These are phyloP conservation scores for Datisca glomerata DNA, from an alignment of 306 rosid species.

Conservation along the genomic window DNA sequence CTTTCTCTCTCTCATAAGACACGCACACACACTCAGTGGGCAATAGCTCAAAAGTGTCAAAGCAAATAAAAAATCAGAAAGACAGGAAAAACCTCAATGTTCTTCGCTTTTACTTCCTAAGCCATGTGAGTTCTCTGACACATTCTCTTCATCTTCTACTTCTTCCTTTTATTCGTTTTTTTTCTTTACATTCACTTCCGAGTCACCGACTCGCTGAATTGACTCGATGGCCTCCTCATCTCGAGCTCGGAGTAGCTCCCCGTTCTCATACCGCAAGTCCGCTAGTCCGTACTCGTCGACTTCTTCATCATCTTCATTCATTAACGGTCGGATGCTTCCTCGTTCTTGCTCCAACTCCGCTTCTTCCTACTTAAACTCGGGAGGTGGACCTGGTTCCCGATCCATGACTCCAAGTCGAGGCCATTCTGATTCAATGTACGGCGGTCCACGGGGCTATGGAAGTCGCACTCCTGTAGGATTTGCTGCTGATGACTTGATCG, in stretches of 20 bases:
- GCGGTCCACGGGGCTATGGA: slow-evolving; percentile 26
- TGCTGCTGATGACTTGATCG: slow-evolving; percentile 52
- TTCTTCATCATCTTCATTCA: slow-evolving; percentile 62
- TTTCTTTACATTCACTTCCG: slow-evolving; percentile 14
- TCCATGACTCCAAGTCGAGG: slow-evolving; percentile 65
- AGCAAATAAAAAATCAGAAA: background rate
- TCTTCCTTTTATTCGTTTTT: slow-evolving; percentile 6
- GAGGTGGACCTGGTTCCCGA: slow-evolving; percentile 57
- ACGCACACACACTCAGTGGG: slow-evolving; percentile 7
- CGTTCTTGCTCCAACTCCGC: slow-evolving; percentile 73
- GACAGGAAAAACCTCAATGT: slow-evolving; percentile 22
- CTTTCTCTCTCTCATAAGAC: slow-evolving; percentile 11
- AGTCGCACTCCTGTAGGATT: slow-evolving; percentile 58
- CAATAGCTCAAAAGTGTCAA: slow-evolving; percentile 19
- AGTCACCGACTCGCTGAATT: slow-evolving; percentile 39
- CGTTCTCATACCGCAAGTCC: slow-evolving; percentile 75
- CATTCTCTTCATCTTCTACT: slow-evolving; percentile 25
- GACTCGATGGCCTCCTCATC: slow-evolving; percentile 85
- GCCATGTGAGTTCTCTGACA: slow-evolving; percentile 89
- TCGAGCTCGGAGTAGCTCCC: slow-evolving; percentile 87
- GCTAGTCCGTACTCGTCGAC: slow-evolving; percentile 69
- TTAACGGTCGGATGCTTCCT: slow-evolving; percentile 62
- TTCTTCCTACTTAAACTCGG: slow-evolving; percentile 59
- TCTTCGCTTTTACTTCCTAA: slow-evolving; percentile 35
- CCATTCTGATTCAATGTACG: slow-evolving; percentile 51